Base-by-base conservation (phyloP, 1,139 yeast species). In the Pichia sp. region DNA sequence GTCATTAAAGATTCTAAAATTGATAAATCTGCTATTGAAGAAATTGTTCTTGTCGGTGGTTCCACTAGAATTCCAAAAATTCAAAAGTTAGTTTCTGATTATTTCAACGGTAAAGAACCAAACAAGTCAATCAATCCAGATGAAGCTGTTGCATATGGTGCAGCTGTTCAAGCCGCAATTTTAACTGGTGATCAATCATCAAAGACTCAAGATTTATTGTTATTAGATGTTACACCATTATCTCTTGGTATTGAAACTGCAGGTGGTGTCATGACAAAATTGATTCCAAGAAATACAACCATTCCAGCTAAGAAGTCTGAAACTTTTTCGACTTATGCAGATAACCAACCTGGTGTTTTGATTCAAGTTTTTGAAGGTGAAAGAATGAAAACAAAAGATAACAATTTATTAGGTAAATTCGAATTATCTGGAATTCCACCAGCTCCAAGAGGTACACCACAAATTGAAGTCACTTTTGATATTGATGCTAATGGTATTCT, bases 341-440 rank as follows among this genome's bases (percentile, higher is more conserved):
- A 88, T 83, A 88, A 87, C 82, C 97, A 88, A 79, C 88, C 97
- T 71, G 86, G 95, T 65, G 97, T 88, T 61, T 92, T 85, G 71
- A 87, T 88, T 95, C 97, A 95, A 74, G 97, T 88, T 56, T 88
- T 86, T 86, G 96, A 88, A 77, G 97, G 97, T 82, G 97, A 88
- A 79, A 95, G 97, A 80, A 95, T 88, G 67, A 90, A 88, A 94
- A 87, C 96, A 78, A 72, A 85, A 64, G 97, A 88, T 77, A 88
- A 88, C 92, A 87, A 95, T 69, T 82, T 88, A 68, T 85, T 88
- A 71, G 97, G 97, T 81, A 95, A 88, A 77, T 88, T 88, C 72
- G 97, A 88, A 81, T 85, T 88, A 72, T 85, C 85, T 77, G 90
- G 90, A 73, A 87, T 88, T 62, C 97, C 97, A 69, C 97, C 97